Conservation (phyloP, 2,329 filamentous ascomycete genomes). For the Xylariaceae sp. region DNA sequence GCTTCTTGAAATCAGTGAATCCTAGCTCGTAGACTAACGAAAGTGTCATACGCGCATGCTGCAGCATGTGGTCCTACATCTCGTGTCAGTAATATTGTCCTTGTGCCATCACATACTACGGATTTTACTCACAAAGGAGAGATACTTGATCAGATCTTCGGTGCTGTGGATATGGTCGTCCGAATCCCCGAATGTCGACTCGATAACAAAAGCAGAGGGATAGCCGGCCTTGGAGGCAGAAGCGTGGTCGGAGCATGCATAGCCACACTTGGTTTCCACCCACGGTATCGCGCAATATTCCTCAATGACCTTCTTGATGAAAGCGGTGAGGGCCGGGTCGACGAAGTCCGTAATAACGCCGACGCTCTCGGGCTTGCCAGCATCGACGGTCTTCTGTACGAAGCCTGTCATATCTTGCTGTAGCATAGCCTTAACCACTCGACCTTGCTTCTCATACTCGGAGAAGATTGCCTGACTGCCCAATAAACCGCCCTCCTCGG, state of each 20-base stretch:
- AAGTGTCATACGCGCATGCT: constrained; percentile 82
- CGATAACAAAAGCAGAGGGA: constrained; percentile 72
- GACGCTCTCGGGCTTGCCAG: constrained; percentile 77
- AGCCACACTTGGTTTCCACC: constrained; percentile 83
- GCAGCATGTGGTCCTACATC: constrained; percentile 71
- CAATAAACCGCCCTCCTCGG: constrained; percentile 67
- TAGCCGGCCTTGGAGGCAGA: constrained; percentile 71
- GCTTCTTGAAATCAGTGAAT: constrained; percentile 63
- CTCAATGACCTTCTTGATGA: constrained; percentile 85
- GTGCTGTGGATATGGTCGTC: constrained; percentile 68
- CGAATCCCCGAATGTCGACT: constrained; percentile 63
- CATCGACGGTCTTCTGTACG: constrained; percentile 75
- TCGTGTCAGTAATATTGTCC: background rate
- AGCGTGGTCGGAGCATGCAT: constrained; percentile 75
- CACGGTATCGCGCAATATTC: constrained; percentile 87
- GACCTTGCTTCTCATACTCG: constrained; percentile 66
- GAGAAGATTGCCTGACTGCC: constrained; percentile 82
- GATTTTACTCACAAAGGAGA: constrained; percentile 55
- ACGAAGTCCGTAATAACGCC: constrained; percentile 94
- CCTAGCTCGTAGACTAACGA: constrained; percentile 81
- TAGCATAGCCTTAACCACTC: constrained; percentile 90
- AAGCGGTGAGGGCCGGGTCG: constrained; percentile 73
- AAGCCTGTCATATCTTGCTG: constrained; percentile 98
- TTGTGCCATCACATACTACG: background rate
- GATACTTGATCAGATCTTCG: constrained; percentile 65